Percentiles rank a stretch among this genome's conserved stretches.
Conservation (phyloP, 441 rosid genomes). For the Erodium texanum region DNA sequence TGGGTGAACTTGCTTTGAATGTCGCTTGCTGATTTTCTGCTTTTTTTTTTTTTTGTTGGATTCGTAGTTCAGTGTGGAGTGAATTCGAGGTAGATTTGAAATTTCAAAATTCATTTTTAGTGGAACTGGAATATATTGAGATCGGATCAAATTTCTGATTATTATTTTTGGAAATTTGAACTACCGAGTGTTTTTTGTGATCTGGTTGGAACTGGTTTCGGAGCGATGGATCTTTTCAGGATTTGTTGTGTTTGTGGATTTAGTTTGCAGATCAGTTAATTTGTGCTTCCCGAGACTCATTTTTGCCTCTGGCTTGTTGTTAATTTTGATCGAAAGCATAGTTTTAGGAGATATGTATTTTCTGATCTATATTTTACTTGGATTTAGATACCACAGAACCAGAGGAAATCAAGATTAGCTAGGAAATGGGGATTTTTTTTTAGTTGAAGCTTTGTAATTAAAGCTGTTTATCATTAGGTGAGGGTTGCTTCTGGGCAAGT, state of each 20-base stretch:
- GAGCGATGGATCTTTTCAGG: neutral
- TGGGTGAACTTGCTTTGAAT: too few species aligned
- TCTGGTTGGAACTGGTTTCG: neutral
- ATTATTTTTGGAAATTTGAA: neutral
- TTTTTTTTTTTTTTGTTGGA: neutral
- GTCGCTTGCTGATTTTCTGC: too few species aligned
- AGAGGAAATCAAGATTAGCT: neutral
- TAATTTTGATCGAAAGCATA: neutral
- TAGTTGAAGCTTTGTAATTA: neutral
- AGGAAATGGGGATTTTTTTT: neutral
- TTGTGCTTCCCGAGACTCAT: neutral
- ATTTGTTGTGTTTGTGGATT: neutral
- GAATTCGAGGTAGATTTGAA: neutral
- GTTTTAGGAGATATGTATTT: neutral
- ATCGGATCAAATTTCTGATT: neutral
- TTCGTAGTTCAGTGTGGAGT: neutral
- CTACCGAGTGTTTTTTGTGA: neutral
- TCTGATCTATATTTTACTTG: neutral
- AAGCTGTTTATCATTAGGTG: neutral
- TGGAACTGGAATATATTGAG: conserved; percentile 1
- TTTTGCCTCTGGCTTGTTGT: neutral
- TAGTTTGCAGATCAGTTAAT: neutral
- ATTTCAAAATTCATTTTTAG: neutral
- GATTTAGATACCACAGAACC: neutral
- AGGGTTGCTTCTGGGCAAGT: neutral